Evolutionary conservation across 2,329 filamentous ascomycete genomes (phyloP).

Genomic region (Fusarium brachygibbosum): DNA sequence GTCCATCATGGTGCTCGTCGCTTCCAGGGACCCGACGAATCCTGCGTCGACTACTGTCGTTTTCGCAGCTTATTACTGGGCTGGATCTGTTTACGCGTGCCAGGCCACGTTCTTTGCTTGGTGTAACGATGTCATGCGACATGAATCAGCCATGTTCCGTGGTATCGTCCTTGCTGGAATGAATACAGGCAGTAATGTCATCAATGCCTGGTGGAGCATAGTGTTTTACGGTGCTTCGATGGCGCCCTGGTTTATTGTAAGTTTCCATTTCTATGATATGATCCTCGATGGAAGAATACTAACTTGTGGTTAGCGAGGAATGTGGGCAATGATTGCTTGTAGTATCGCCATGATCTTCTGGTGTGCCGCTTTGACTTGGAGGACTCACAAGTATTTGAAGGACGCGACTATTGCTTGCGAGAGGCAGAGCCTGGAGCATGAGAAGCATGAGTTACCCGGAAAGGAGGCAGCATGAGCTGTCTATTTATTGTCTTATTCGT

Average conservation of each 20-base stretch:
- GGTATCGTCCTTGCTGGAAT: constrained; percentile 78
- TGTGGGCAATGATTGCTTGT: constrained; percentile 79
- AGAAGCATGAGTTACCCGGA: constrained; percentile 11
- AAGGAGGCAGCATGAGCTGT: constrained; percentile 1
- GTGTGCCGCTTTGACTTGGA: constrained; percentile 66
- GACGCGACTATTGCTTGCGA: constrained; percentile 8
- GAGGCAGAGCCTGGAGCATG: constrained; percentile 20
- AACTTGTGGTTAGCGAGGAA: constrained; percentile 64
- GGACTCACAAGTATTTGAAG: constrained; percentile 23
- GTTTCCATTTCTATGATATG: constrained; percentile 39
- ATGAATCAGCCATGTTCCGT: constrained; percentile 72
- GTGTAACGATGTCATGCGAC: constrained; percentile 78
- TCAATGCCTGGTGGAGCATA: constrained; percentile 81
- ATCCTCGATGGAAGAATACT: not conserved
- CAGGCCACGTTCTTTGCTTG: constrained; percentile 82
- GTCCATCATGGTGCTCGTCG: constrained; percentile 71
- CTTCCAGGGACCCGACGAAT: constrained; percentile 58
- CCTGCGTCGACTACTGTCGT: constrained; percentile 63
- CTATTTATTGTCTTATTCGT: not conserved
- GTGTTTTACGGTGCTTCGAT: constrained; percentile 76
- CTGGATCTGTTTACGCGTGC: constrained; percentile 77
- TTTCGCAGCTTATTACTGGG: constrained; percentile 78
- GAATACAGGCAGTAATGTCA: constrained; percentile 76
- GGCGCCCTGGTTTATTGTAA: constrained; percentile 74
- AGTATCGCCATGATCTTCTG: constrained; percentile 71